Evolutionary conservation across 208 protist species (phyloP), one percentile per base, ranked within the genome.

Genomic region (Leishmania gerbilli): DNA sequence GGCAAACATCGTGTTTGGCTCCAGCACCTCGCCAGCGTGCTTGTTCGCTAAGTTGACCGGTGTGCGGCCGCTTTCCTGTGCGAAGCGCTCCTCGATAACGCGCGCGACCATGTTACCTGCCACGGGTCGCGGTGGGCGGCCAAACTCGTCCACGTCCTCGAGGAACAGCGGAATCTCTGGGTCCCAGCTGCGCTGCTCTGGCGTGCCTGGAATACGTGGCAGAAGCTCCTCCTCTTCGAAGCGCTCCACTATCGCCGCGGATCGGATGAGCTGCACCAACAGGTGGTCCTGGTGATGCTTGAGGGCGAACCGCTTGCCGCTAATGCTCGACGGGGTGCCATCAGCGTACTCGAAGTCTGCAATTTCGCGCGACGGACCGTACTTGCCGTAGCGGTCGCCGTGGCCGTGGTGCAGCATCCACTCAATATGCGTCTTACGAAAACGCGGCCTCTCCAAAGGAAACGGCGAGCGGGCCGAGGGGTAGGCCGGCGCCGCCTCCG

Each of bases 271-370:
- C 87, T 98, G 95, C 77, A 97, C 92, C 3, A 98, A 87, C 49
- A 98, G 83, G 55, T 97, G 88, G 65, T 98, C 92, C 74, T 96
- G 92, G 76, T 98, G 92, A 84, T 98, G 93, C 83, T 95, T 95
- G 79, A 90, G 95, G 24, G 92, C 92, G 56, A 93, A 97, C 67
- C 93, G 91, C 24, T 87, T 88, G 17, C 82, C 58, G 77, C 86
- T 93, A 42, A 93, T 83, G 47, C 85, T 89, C n/a, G 88, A 80
- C 13, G 95, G 95, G 4, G 95, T 98, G 75, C 95, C 95, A 72
- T 98, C 95, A 8, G 86, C 91, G 86, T 90, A 96, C 88, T 96
- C 91, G 77, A 90, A 96, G 77, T 98, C 95, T 1, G 95, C 91
- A 8, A 95, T 83, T 76, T 98, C 95, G 34, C 93, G 89, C 24